These are phyloP conservation scores for Podospora pseudopauciseta DNA, from an alignment of 495 filamentous ascomycete species.

Conservation along the genomic window DNA sequence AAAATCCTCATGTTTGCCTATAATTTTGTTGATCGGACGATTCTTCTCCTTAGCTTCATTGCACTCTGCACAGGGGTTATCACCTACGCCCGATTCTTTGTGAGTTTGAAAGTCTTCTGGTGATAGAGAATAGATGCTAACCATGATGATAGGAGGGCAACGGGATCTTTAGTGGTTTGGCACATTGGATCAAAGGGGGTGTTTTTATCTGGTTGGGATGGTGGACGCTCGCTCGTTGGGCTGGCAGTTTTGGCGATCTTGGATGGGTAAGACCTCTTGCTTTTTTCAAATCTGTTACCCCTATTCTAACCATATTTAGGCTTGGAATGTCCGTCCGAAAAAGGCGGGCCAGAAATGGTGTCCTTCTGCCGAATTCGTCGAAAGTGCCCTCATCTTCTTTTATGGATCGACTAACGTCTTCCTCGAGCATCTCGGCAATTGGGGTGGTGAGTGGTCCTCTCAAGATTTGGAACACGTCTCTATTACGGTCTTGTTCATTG, in stretches of 20 bases:
- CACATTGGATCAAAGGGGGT: conserved; percentile 95
- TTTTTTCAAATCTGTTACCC: not conserved
- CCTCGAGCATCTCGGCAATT: conserved; percentile 77
- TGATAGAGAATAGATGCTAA: conserved; percentile 29
- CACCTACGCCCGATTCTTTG: conserved; percentile 51
- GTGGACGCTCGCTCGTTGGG: conserved; percentile 82
- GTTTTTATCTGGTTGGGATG: conserved; percentile 96
- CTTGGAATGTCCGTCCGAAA: conserved; percentile 83
- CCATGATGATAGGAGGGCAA: conserved; percentile 22
- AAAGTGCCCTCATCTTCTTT: conserved; percentile 81
- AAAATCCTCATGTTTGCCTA: conserved; percentile 41
- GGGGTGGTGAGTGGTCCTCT: conserved; percentile 66
- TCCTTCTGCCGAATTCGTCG: conserved; percentile 82
- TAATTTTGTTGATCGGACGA: conserved; percentile 45
- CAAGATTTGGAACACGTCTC: conserved; percentile 89
- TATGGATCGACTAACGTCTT: conserved; percentile 92
- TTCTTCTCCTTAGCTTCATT: conserved; percentile 50
- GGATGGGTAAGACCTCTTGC: conserved; percentile 63
- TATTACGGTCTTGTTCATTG: conserved; percentile 91
- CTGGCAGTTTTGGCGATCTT: conserved; percentile 83
- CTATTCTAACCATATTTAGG: conserved; percentile 38
- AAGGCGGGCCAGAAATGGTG: conserved; percentile 58
- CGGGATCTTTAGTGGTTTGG: conserved; percentile 66
- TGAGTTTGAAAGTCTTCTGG: conserved; percentile 44
- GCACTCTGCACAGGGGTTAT: conserved; percentile 60